A percentile compares a stretch with the other conserved stretches of the same genome.
phyloP scores from a whole-genome alignment of 2,329 filamentous ascomycete species.

The Colletotrichum sansevieriae region DNA sequence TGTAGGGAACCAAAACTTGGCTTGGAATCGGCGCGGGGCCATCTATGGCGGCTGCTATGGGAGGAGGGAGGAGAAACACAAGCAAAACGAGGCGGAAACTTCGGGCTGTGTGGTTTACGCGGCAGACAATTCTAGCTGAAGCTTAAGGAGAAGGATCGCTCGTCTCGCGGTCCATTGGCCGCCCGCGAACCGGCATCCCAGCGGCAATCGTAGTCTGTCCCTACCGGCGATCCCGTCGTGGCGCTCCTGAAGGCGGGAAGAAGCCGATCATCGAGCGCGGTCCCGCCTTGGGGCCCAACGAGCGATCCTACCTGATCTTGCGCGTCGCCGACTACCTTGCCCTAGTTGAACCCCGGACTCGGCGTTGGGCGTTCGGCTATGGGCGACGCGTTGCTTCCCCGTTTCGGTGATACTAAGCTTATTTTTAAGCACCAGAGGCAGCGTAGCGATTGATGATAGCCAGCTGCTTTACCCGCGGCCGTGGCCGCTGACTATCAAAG shows the following conservation, averaged over 20 bases:
- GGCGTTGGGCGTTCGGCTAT: not conserved
- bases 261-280: slow-evolving; percentile 28
- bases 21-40: not conserved
- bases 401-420: not conserved
- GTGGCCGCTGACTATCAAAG: too few species aligned
- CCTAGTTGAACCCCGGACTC: slow-evolving; percentile 6
- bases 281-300: slow-evolving; percentile 7
- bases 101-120: not conserved
- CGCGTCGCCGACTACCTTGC: not conserved
- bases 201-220: not conserved
- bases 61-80: not conserved
- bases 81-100: slow-evolving; percentile 23
- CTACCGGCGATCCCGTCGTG: slow-evolving; percentile 18
- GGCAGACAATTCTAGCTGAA: slow-evolving; percentile 2
- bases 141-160: not conserved
- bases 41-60: not conserved
- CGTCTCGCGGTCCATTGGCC: not conserved
- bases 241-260: slow-evolving; percentile 16
- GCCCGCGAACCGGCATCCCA: not conserved
- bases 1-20: not conserved
- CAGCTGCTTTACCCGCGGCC: too few species aligned
- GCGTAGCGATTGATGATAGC: not conserved
- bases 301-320: not conserved
- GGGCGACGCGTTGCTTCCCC: not conserved
- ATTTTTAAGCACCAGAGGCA: not conserved